phyloP scores from a whole-genome alignment of 2,329 filamentous ascomycete genomes.

The Pseudogymnoascus sp. region DNA sequence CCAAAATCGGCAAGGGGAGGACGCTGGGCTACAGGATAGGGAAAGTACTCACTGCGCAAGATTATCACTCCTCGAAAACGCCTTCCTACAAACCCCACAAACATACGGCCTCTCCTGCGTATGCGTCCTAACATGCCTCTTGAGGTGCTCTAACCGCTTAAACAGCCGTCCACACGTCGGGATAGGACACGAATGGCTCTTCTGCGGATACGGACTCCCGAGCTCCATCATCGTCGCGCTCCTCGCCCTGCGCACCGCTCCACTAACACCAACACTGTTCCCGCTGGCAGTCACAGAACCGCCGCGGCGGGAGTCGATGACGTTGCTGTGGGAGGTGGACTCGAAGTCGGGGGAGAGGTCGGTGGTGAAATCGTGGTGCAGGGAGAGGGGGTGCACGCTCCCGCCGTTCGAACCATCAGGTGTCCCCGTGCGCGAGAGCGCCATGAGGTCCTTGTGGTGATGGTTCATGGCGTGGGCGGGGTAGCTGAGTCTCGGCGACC shows the following conservation, averaged over 20 bases:
- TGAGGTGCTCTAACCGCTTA: slow-evolving; percentile 98
- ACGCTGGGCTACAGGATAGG: no score
- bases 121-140: slow-evolving; percentile 98
- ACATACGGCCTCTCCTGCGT: slow-evolving; percentile 98
- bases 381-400: slow-evolving; percentile 45
- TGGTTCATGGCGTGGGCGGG: slow-evolving; percentile 56
- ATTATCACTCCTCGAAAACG: slow-evolving; percentile 97
- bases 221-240: slow-evolving; percentile 96
- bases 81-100: slow-evolving; percentile 96
- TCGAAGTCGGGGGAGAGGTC: slow-evolving; percentile 44
- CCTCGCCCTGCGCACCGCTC: slow-evolving; percentile 78
- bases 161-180: slow-evolving; percentile 94
- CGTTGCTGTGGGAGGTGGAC: slow-evolving; percentile 32
- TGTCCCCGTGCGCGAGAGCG: slow-evolving; percentile 85
- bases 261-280: slow-evolving; percentile 61
- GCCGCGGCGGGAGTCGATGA: slow-evolving; percentile 58
- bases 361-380: slow-evolving; percentile 66
- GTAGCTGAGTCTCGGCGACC: slow-evolving; percentile 65
- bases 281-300: slow-evolving; percentile 61
- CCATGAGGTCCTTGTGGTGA: slow-evolving; percentile 71
- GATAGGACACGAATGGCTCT: slow-evolving; percentile 98
- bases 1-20: no score
- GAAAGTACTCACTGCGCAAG: slow-evolving; percentile 74
- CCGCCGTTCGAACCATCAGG: slow-evolving; percentile 36
- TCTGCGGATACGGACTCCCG: slow-evolving; percentile 81